Conservation (phyloP, 1,284 basidiomycete genomes). For the Stereum hirsutum region DNA sequence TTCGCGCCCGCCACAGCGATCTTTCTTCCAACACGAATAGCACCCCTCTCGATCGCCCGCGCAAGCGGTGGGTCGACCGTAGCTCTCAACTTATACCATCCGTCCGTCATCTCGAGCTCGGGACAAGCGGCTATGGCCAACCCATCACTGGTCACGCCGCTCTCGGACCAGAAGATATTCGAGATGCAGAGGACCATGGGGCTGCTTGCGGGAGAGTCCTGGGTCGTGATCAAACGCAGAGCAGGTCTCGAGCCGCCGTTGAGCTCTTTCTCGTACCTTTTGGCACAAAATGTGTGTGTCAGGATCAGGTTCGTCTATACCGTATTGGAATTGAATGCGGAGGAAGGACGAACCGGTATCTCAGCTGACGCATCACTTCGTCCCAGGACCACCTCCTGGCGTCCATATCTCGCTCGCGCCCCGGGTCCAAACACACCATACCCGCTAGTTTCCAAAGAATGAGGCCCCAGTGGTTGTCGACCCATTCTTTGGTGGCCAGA, state of each 20-base stretch:
- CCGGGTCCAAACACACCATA: constrained; percentile 66
- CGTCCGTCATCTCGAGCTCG: constrained; percentile 85
- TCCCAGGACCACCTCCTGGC: constrained; percentile 69
- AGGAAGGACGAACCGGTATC: constrained; percentile 56
- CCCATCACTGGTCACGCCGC: constrained; percentile 29
- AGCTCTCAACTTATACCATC: constrained; percentile 88
- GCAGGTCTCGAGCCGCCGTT: constrained; percentile 75
- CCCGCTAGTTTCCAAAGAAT: constrained; percentile 95
- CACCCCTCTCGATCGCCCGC: constrained; percentile 58
- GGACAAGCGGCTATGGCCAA: constrained; percentile 29
- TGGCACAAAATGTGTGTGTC: background rate
- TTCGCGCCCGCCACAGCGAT: constrained; percentile 73
- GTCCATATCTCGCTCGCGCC: constrained; percentile 36
- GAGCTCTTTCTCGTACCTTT: constrained; percentile 86
- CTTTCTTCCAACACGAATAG: constrained; percentile 75
- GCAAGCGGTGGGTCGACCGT: constrained; percentile 66
- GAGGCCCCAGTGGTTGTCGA: constrained; percentile 85
- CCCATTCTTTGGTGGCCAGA: constrained; percentile 71
- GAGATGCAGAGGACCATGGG: constrained; percentile 86
- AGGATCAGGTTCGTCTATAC: too few species aligned
- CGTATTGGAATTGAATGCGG: background rate
- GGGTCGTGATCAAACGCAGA: constrained; percentile 69
- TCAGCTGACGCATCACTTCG: constrained; percentile 74
- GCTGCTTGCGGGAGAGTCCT: constrained; percentile 60
- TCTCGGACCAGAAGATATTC: constrained; percentile 46